Evolutionary conservation across 257 asterid genomes (phyloP).

Genomic region (Plantago elongata): DNA sequence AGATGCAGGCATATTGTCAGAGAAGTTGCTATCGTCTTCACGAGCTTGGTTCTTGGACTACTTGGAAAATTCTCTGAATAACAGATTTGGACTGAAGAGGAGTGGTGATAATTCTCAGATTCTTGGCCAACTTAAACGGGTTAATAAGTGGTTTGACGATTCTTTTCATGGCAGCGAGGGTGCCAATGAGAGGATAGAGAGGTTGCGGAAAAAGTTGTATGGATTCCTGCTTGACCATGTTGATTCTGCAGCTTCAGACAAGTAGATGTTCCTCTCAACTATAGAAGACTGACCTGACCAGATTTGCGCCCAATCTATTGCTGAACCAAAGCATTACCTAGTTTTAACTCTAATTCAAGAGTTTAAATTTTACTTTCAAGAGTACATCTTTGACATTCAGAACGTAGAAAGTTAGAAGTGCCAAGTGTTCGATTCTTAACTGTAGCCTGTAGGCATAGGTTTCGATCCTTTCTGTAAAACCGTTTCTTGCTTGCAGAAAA

Average conservation of each 20-base stretch:
- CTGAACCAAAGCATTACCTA: conserved; percentile 7
- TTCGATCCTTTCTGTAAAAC: too few relatives aligned
- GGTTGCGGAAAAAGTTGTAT: conserved; percentile 55
- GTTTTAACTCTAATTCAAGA: conserved; percentile 11
- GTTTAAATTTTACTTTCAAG: too few relatives aligned
- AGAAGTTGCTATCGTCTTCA: conserved; percentile 45
- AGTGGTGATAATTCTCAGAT: conserved; percentile 38
- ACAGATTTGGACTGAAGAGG: conserved; percentile 35
- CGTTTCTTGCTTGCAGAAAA: too few relatives aligned
- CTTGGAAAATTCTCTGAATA: conserved; percentile 48
- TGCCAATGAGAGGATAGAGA: conserved; percentile 52
- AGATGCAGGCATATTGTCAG: conserved; percentile 50
- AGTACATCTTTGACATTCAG: too few relatives aligned
- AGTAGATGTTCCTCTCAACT: conserved; percentile 23
- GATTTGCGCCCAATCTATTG: conserved; percentile 9
- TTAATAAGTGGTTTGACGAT: conserved; percentile 72
- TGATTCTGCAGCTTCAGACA: conserved; percentile 45
- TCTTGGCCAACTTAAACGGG: conserved; percentile 79
- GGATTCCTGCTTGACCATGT: conserved; percentile 63
- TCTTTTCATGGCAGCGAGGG: conserved; percentile 30
- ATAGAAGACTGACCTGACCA: background rate
- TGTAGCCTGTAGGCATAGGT: too few relatives aligned
- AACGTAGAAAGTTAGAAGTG: too few relatives aligned
- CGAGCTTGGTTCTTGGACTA: conserved; percentile 70
- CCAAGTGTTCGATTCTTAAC: too few relatives aligned